Conservation (phyloP, 768 basidiomycete genomes). For the Inosperma sp. region DNA sequence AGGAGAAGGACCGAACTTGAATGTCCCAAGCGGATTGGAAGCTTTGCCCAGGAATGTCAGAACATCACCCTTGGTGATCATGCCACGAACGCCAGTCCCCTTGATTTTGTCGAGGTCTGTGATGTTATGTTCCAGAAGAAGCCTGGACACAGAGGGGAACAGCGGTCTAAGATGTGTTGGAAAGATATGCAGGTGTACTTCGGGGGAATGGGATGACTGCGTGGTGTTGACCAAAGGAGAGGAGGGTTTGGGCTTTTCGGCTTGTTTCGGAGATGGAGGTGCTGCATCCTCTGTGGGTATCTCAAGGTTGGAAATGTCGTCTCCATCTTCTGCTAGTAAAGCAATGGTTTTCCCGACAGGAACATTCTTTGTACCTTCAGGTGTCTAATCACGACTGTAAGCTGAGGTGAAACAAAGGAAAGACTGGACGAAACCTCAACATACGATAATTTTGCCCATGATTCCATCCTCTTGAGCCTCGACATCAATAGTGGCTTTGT, state of each 20-base stretch:
- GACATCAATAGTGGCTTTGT: conserved; percentile 96
- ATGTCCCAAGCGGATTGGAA: conserved; percentile 70
- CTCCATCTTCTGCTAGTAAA: conserved; percentile 91
- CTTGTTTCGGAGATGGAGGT: conserved; percentile 22
- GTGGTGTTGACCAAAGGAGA: conserved; percentile 14
- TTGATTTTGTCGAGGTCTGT: conserved; percentile 62
- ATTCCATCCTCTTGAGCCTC: conserved; percentile 98
- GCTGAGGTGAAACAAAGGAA: conserved; percentile 2
- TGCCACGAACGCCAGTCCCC: conserved; percentile 87
- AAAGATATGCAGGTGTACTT: conserved; percentile 31
- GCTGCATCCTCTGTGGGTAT: conserved; percentile 45
- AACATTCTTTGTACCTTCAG: conserved; percentile 79
- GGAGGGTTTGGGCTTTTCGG: conserved; percentile 13
- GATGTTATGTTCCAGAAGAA: conserved; percentile 64
- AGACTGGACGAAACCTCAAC: conserved; percentile 23
- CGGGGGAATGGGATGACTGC: conserved; percentile 27
- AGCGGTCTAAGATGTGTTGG: conserved; percentile 62
- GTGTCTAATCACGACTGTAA: no score
- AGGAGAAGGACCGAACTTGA: conserved; percentile 43
- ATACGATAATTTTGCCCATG: conserved; percentile 86
- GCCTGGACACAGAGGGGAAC: conserved; percentile 86
- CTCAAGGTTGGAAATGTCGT: conserved; percentile 85
- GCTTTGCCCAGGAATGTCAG: conserved; percentile 83
- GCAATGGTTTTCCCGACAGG: conserved; percentile 88
- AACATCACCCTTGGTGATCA: conserved; percentile 96